Base-by-base conservation (phyloP, 2,329 filamentous ascomycete genomes). In the Hymenotorrendiella dingleyae region DNA sequence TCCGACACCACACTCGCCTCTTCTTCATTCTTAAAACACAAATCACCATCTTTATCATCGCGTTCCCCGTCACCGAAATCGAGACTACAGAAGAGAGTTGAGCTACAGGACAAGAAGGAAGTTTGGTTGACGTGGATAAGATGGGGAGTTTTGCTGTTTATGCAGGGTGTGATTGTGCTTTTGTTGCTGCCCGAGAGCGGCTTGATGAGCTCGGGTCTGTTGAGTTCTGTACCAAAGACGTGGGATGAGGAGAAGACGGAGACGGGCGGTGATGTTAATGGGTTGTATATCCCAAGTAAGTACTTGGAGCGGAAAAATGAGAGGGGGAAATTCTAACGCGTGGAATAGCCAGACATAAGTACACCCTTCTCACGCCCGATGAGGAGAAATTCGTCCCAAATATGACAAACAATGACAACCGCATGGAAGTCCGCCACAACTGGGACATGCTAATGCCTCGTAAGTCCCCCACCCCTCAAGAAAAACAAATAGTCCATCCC, bases 211-310 rank as follows among this genome's bases (percentile, higher is more conserved):
- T 37, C 30, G 43, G 41, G 3, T 11, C 12, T 29, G 11, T 29
- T 29, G 27, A 14, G 4, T 29, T 29, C 11, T 22, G 29, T 32
- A 28, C 19, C 7, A 40, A 40, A n/a, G n/a, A n/a, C n/a, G 21
- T 50, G 46, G 45, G 38, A 39, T 22, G 24, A 37, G n/a, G 30
- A n/a, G 3, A 49, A 50, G 39, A 54, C 54, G 8, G 60, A 62
- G 44, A 61, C 59, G 0, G 60, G 60, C 14, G 58, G 53, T n/a
- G 59, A 63, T 55, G 50, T 62, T 11, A 62, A 62, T 49, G 59
- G 58, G 3, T 29, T 63, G 5, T 62, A 58, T 36, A 44, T 57
- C 24, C 57, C 60, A 20, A 49, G 60, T 62, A 40, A 51, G 56
- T 12, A n/a, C n/a, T n/a, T n/a, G n/a, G n/a, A n/a, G n/a, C n/a